Percentiles rank a stretch among this genome's conserved stretches.
These are phyloP conservation scores for Plasmopara viticola DNA, from an alignment of 352 stramenopile species.

Conservation along the genomic window DNA sequence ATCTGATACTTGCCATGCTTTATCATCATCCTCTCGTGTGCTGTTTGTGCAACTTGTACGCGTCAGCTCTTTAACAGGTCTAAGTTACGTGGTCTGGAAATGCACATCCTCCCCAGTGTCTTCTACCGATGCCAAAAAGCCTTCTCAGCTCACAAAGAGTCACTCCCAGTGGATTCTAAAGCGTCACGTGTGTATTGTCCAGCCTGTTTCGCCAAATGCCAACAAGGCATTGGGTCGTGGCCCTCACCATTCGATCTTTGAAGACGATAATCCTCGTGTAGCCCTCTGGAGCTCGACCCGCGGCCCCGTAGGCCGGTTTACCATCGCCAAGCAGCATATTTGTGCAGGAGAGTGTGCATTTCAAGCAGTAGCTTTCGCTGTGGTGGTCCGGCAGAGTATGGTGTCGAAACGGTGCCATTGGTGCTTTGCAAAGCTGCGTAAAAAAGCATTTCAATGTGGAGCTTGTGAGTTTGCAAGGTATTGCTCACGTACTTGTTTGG, in stretches of 20 bases:
- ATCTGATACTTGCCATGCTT: neutral
- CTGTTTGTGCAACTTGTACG: constrained; percentile 13
- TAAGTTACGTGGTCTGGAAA: constrained; percentile 23
- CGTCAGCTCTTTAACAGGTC: constrained; percentile 9
- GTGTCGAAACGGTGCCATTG: constrained; percentile 41
- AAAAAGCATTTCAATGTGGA: constrained; percentile 47
- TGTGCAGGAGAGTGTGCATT: constrained; percentile 24
- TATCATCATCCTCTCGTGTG: constrained; percentile 8
- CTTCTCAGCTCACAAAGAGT: neutral
- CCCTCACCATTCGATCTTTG: constrained; percentile 12
- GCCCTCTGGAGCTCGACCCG: constrained; percentile 18
- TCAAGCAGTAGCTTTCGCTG: constrained; percentile 44
- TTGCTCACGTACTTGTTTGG: constrained; percentile 43
- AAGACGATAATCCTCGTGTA: constrained; percentile 18
- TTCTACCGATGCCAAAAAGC: neutral
- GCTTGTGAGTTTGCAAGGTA: constrained; percentile 47
- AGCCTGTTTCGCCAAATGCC: constrained; percentile 8
- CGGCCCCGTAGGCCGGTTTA: constrained; percentile 28
- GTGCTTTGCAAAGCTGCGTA: constrained; percentile 41
- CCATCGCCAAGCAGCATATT: constrained; percentile 24
- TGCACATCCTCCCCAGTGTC: constrained; percentile 8
- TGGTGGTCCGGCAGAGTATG: constrained; percentile 33
- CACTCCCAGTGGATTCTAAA: constrained; percentile 26
- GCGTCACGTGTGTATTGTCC: constrained; percentile 5
- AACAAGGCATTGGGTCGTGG: constrained; percentile 11